Base-by-base conservation (phyloP, 169 alveolate genomes). In the Toxoplasma gondii region DNA sequence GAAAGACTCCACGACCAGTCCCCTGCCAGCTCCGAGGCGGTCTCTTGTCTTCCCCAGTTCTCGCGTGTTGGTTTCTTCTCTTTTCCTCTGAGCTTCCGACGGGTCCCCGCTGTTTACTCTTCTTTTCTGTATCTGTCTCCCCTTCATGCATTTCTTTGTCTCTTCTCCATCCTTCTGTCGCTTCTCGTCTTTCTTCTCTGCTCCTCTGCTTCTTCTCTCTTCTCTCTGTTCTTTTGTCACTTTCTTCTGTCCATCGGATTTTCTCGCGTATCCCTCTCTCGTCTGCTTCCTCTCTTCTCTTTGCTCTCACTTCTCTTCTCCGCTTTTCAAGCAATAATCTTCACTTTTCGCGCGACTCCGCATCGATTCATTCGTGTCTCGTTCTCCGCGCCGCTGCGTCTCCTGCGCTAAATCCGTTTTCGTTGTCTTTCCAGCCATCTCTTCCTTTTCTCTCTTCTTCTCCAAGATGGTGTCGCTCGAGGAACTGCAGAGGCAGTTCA, bases 401-500 rank as follows among this genome's bases (percentile, higher is more conserved):
- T 49, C 12, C 58, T 49, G 22, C 58, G 4, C 58, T 49, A 4
- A 4, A 12, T 49, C 12, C 12, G n/a, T 64, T 64, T 19, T 27
- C 34, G 7, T 7, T 64, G 7, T 64, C 74, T 27, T 64, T 64
- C 74, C n/a, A 16, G 74, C 22, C 29, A 1, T 16, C 74, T 22
- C 34, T 64, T 49, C 58, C 12, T 64, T 19, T 64, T 7, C 74
- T 22, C 74, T 64, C 22, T 4, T 64, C 74, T 16, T 64, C 67
- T 64, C 74, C 74, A 64, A 16, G n/a, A 64, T 64, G 39, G 49
- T 74, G 39, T 74, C 84, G 10, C 54, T 88, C 2, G 87, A 36
- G 64, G 93, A 38, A 34, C 69, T 88, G 86, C 43, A 49, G 86
- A 22, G 69, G 27, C 93, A 67, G 87, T 88, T 67, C 64, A 29